A percentile compares a stretch with the other conserved stretches of the same genome.
phyloP scores from a whole-genome alignment of 148 eudicot species.

The Camellia sinensis region DNA sequence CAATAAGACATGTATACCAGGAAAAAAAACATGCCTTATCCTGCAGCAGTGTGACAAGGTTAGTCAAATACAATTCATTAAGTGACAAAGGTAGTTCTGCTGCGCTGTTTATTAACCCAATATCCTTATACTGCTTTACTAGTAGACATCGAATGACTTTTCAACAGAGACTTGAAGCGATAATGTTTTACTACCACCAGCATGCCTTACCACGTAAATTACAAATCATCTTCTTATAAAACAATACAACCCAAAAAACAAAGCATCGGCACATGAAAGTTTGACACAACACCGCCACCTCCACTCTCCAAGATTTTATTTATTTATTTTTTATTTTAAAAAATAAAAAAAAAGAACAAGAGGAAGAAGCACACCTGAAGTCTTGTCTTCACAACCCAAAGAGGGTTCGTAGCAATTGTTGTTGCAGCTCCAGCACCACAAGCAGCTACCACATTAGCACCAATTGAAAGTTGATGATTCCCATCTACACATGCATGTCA shows the following conservation, averaged over 20 bases:
- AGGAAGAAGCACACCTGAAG: slow-evolving; percentile 55
- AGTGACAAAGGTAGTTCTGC: slow-evolving; percentile 4
- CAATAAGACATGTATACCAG: not conserved
- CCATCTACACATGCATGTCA: slow-evolving; percentile 51
- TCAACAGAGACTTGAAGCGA: not conserved
- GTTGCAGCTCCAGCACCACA: slow-evolving; percentile 98
- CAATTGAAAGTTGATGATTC: slow-evolving; percentile 75
- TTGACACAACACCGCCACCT: not conserved
- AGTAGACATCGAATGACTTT: not conserved
- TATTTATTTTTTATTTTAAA: too few species aligned
- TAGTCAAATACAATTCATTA: not conserved
- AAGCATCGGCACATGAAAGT: not conserved
- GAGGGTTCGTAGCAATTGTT: slow-evolving; percentile 81
- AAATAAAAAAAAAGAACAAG: not conserved
- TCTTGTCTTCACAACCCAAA: slow-evolving; percentile 99
- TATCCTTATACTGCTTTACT: not conserved
- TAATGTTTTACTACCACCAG: not conserved
- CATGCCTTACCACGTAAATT: not conserved
- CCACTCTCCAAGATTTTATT: not conserved
- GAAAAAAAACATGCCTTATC: not conserved
- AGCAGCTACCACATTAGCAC: slow-evolving; percentile 95
- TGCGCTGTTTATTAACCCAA: not conserved
- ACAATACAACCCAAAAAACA: not conserved
- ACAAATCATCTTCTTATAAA: not conserved
- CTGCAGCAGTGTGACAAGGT: not conserved